Base-by-base conservation (phyloP, 176 grass and related monocot genomes). In the Raddia distichophylla region DNA sequence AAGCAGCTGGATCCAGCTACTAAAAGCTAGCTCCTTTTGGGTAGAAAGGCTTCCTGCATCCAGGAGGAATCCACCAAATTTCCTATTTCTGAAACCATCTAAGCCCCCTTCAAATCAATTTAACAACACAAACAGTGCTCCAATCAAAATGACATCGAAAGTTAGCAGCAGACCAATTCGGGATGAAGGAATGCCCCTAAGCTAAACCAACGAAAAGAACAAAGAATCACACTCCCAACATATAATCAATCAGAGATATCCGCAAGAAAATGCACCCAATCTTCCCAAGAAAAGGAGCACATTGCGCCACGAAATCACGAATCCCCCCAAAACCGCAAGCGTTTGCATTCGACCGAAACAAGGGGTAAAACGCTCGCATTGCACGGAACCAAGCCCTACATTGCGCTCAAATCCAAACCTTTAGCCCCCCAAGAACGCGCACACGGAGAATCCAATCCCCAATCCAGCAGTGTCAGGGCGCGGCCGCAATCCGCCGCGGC, bases 1-100 rank as follows among this genome's bases (percentile, higher is more conserved):
- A 16, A 57, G 64, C 22, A 40, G 43, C 48, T 20, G 56, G 82
- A 89, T 89, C 77, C 69, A 51, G 16, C 68, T 47, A 54, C 15
- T 8, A 72, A 64, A 72, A 79, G 9, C 50, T 10, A 67, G 2
- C 46, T 37, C 53, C 35, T 60, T 60, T n/a, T 10, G 6, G 10
- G 45, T 5, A 69, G 22, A 74, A 49, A 27, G 17, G 22, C 2
- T 62, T 33, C 19, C 15, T 48, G 5, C 15, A 67, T 44, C 32
- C 53, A 59, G 27, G 5, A 13, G 60, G 17, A 44, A 9, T 12
- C 3, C 16, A 13, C 8, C 4, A 17, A 22, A 73, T 61, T 32
- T 61, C 10, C 22, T 6, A 13, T 33, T 59, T 56, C 53, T 64
- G 12, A 47, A 55, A 14, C 59, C 5, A 47, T 43, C 10, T 44